These are phyloP conservation scores for Starmerella apis DNA, from an alignment of 805 yeast genomes.

Conservation along the genomic window DNA sequence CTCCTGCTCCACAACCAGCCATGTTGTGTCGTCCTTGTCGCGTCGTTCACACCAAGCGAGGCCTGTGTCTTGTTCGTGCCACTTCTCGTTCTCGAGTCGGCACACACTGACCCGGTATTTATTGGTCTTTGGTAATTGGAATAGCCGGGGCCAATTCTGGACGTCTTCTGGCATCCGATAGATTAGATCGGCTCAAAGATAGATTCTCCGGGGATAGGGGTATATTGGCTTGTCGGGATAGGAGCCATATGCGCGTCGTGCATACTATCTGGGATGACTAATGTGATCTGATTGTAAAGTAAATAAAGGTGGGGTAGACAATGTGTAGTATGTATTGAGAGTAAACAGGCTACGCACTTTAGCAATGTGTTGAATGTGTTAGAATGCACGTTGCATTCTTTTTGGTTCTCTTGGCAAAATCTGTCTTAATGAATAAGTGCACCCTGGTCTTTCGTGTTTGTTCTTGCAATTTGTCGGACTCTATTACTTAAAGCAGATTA, in stretches of 20 bases:
- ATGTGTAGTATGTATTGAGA: too few species aligned
- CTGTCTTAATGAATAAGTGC: too few species aligned
- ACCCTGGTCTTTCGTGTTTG: too few species aligned
- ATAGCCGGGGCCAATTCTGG: constrained; percentile 26
- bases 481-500: too few species aligned
- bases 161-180: background rate
- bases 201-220: background rate
- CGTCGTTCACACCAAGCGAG: constrained; percentile 65
- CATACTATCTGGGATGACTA: constrained; percentile 1
- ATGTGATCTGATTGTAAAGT: background rate
- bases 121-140: constrained; percentile 33
- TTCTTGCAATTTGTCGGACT: too few species aligned
- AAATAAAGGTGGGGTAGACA: background rate
- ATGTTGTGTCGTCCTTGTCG: constrained; percentile 31
- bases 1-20: constrained; percentile 64
- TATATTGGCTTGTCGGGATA: background rate
- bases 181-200: constrained; percentile 1
- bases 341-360: too few species aligned
- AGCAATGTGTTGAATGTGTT: background rate
- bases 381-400: background rate
- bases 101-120: constrained; percentile 89
- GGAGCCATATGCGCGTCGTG: constrained; percentile 3
- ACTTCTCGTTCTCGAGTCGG: constrained; percentile 62
- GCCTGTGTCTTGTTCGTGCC: constrained; percentile 93
- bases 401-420: too few species aligned